phyloP scores from a whole-genome alignment of 331 rosid genomes.

The Acacia pycnantha region DNA sequence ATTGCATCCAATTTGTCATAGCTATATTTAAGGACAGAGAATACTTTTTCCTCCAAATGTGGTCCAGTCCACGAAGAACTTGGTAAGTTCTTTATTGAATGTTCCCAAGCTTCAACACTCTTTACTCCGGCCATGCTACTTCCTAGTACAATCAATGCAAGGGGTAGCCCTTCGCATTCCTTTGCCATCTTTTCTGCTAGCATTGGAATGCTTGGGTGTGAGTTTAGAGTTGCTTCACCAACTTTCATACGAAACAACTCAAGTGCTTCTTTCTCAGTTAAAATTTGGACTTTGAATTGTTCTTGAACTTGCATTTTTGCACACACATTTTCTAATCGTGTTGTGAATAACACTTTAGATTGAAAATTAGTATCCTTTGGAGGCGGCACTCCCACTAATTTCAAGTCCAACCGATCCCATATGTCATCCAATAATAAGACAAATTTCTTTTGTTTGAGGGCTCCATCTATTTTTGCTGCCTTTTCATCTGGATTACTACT shows the following conservation, averaged over 20 bases:
- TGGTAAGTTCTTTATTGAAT: not conserved
- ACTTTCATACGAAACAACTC: constrained; percentile 20
- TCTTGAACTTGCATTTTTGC: not conserved
- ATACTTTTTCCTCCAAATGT: not conserved
- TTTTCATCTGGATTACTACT: no score
- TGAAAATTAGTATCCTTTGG: not conserved
- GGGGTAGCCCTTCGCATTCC: constrained; percentile 28
- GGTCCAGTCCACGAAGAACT: not conserved
- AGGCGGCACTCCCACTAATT: constrained; percentile 4
- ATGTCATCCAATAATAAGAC: constrained; percentile 1
- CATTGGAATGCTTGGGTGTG: constrained; percentile 7
- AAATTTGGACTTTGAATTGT: not conserved
- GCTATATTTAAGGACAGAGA: not conserved
- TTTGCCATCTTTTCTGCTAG: not conserved
- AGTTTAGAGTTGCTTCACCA: not conserved
- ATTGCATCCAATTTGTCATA: not conserved
- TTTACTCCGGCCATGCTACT: not conserved
- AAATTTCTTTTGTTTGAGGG: not conserved
- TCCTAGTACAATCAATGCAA: constrained; percentile 1
- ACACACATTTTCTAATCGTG: not conserved
- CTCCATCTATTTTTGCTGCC: not conserved
- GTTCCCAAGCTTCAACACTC: not conserved
- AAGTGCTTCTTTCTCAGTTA: not conserved
- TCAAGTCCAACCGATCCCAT: not conserved
- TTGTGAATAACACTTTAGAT: not conserved